Evolutionary conservation across 2,329 filamentous ascomycete species (phyloP).

Genomic region (Neurospora crassa): DNA sequence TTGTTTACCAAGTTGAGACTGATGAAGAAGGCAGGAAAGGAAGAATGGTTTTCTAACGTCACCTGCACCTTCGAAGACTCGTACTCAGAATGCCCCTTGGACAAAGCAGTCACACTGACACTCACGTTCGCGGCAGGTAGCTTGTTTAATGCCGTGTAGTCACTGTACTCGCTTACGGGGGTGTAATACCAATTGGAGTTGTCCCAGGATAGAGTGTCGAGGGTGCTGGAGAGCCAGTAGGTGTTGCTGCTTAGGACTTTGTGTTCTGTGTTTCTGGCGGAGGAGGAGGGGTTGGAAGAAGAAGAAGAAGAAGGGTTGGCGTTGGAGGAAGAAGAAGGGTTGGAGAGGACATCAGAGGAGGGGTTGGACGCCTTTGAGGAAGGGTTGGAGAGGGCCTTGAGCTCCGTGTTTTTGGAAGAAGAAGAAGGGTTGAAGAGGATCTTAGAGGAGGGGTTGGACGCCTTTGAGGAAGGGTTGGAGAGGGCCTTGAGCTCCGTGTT

Average conservation of each 20-base stretch:
- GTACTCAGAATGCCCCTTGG: too few relatives aligned
- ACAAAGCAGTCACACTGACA: constrained; percentile 19
- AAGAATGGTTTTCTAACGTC: constrained; percentile 40
- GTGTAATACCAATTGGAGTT: constrained; percentile 50
- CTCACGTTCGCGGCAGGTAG: constrained; percentile 29
- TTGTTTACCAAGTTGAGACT: constrained; percentile 38
- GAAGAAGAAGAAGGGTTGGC: too few relatives aligned
- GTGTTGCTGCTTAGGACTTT: constrained; percentile 45
- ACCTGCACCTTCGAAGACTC: constrained; percentile 21
- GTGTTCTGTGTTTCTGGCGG: constrained; percentile 5
- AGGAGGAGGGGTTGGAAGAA: too few relatives aligned
- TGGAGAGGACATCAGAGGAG: too few relatives aligned
- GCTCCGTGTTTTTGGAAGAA: too few relatives aligned
- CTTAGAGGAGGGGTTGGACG: too few relatives aligned
- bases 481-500: too few relatives aligned
- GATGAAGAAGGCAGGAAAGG: constrained; percentile 48
- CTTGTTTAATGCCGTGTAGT: constrained; percentile 35
- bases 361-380: too few relatives aligned
- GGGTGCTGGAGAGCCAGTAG: constrained; percentile 43
- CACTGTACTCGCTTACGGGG: constrained; percentile 40
- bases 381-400: too few relatives aligned
- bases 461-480: too few relatives aligned
- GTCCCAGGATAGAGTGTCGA: constrained; percentile 45
- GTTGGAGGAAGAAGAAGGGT: too few relatives aligned
- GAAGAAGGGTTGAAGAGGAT: too few relatives aligned